phyloP scores from a whole-genome alignment of 306 rosid genomes.

The Hippophae tibetana region DNA sequence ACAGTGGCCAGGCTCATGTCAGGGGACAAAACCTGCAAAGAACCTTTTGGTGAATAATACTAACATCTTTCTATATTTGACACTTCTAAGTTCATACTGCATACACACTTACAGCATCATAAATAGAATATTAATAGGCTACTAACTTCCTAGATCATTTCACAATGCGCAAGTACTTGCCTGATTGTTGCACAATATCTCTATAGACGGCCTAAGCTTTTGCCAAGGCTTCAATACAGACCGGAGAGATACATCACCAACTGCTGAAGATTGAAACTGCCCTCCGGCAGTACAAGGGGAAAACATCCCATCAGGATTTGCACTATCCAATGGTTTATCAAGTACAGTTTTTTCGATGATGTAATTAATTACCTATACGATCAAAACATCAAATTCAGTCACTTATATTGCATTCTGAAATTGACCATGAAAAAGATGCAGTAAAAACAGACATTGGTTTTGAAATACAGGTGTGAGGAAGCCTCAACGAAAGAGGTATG shows the following conservation, averaged over 20 bases:
- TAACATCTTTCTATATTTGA: too few species aligned
- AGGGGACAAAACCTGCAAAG: conserved; percentile 66
- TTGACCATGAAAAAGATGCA: conserved; percentile 1
- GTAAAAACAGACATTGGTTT: background rate
- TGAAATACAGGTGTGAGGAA: too few species aligned
- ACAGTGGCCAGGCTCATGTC: conserved; percentile 96
- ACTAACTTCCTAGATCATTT: too few species aligned
- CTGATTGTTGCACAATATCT: conserved; percentile 94
- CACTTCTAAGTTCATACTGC: too few species aligned
- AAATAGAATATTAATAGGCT: too few species aligned
- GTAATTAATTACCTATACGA: conserved; percentile 72
- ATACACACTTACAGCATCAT: too few species aligned
- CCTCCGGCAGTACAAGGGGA: conserved; percentile 60
- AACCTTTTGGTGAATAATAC: conserved; percentile 11
- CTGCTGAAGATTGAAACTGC: conserved; percentile 35
- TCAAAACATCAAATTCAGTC: background rate
- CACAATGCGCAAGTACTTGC: conserved; percentile 34
- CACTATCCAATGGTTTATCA: conserved; percentile 70
- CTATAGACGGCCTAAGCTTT: conserved; percentile 81
- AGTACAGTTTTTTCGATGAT: conserved; percentile 89
- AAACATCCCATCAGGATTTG: conserved; percentile 53
- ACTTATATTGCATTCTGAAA: background rate
- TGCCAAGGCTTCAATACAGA: conserved; percentile 83
- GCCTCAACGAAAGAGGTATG: too few species aligned
- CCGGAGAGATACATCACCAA: conserved; percentile 80